A percentile compares a stretch with the other conserved stretches of the same genome.
These are phyloP conservation scores for Fragilaria radians DNA, from an alignment of 108 stramenopile species.

Conservation along the genomic window DNA sequence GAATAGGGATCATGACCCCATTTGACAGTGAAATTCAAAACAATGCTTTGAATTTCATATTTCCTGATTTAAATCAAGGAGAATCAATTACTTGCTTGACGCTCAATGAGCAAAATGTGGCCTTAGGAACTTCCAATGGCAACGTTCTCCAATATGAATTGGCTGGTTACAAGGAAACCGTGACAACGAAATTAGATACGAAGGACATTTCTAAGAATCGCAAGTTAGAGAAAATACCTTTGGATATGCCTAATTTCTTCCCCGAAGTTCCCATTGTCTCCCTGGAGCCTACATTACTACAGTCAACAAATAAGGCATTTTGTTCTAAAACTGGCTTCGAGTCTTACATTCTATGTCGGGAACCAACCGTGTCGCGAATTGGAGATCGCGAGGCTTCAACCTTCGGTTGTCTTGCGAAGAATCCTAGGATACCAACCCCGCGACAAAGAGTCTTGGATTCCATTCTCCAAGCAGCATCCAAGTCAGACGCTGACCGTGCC, in stretches of 20 bases:
- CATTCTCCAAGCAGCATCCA: neutral
- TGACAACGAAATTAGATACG: too few species aligned
- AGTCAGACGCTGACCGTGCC: neutral
- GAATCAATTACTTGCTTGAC: constrained; percentile 65
- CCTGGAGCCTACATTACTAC: constrained; percentile 50
- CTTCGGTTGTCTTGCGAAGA: constrained; percentile 47
- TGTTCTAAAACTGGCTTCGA: constrained; percentile 26
- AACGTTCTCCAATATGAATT: constrained; percentile 48
- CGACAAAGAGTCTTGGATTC: constrained; percentile 32
- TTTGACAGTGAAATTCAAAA: constrained; percentile 33
- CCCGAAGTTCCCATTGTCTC: constrained; percentile 41
- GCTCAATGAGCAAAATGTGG: constrained; percentile 31
- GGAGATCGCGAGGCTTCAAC: constrained; percentile 14
- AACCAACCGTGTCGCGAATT: constrained; percentile 42
- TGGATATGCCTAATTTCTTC: constrained; percentile 55
- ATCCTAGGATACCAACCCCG: constrained; percentile 22
- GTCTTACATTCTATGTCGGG: constrained; percentile 36
- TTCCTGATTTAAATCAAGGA: constrained; percentile 40
- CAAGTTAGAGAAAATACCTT: constrained; percentile 29
- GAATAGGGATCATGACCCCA: constrained; percentile 68
- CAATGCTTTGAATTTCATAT: constrained; percentile 43
- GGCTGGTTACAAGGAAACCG: constrained; percentile 48
- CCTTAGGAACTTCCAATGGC: constrained; percentile 55
- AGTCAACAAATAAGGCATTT: constrained; percentile 7
- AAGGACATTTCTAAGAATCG: too few species aligned